Base-by-base conservation (phyloP, 495 filamentous ascomycete species). In the Parathielavia appendiculata region DNA sequence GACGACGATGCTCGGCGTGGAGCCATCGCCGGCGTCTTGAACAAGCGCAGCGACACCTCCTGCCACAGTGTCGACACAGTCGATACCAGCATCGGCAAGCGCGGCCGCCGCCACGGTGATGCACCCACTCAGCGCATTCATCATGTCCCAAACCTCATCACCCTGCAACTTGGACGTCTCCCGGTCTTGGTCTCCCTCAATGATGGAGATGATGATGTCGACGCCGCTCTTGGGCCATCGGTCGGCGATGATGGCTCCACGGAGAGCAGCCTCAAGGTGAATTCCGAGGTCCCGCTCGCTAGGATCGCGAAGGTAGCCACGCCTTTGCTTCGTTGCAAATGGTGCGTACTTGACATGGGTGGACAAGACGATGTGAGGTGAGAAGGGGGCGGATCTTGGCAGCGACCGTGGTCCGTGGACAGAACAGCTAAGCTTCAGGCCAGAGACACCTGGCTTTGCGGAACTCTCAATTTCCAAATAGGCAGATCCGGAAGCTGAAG, bases 141-240 rank as follows among this genome's bases (percentile, higher is more conserved):
- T 92, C 64, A 71, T 70, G 55, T 77, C 77, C 79, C 88, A 84
- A 0, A 87, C 85, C 53, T 82, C 80, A 54, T 88, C 87, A 58
- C 84, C 85, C 20, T 73, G 64, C 16, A 66, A 67, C 26, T 70
- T 73, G 2, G 73, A 72, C n/a, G 68, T 69, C 26, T 75, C 71
- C 23, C 77, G 70, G 44, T 74, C 71, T 61, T 82, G 78, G 61
- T 97, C 93, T 7, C 90, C 95, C 74, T 98, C 93, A 14, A 98
- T 75, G 41, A 98, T 84, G 0, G 91, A 97, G 53, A 98, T 80
- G 9, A 95, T 86, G 34, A 97, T 84, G 61, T 98, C 93, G 13
- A 95, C 83, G 17, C 91, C 91, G 68, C 89, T 95, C 79, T 98
- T 98, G 17, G 93, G 93, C 90, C 93, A 98, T 35, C 91, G 79